These are phyloP conservation scores for Isoetes taiwanensis DNA, from an alignment of 75 land plant species.

Conservation along the genomic window DNA sequence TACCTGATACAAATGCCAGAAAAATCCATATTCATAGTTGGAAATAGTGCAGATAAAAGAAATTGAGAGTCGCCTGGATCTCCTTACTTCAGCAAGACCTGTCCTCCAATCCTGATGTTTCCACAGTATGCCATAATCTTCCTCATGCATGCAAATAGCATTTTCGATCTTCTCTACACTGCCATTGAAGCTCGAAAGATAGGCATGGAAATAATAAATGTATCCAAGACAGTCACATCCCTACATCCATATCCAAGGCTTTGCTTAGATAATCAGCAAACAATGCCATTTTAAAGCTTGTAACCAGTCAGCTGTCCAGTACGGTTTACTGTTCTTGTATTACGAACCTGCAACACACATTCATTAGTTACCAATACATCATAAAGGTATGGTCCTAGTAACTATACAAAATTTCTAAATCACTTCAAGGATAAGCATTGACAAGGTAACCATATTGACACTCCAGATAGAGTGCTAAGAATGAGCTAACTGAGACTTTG, in stretches of 20 bases:
- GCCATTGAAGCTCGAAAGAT: slow-evolving; percentile 86
- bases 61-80: slow-evolving; percentile 79
- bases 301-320: slow-evolving; percentile 89
- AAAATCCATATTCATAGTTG: slow-evolving; percentile 97
- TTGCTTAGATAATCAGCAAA: neutral
- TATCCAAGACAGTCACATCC: slow-evolving; percentile 96
- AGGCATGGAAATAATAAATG: slow-evolving; percentile 95
- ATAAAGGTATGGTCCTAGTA: neutral
- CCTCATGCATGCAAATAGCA: slow-evolving; percentile 96
- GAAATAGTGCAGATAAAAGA: slow-evolving; percentile 97
- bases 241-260: slow-evolving; percentile 28
- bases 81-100: slow-evolving; percentile 80
- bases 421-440: no score
- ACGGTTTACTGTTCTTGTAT: slow-evolving; percentile 78
- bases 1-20: slow-evolving; percentile 99
- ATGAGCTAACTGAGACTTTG: no score
- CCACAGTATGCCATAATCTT: slow-evolving; percentile 94
- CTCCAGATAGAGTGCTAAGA: no score
- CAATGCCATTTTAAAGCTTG: no score
- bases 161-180: slow-evolving; percentile 95
- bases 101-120: slow-evolving; percentile 99
- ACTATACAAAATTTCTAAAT: neutral
- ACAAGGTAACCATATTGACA: no score
- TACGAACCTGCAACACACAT: slow-evolving; percentile 31
- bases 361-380: neutral